These are phyloP conservation scores for Pythium aristosporum DNA, from an alignment of 352 stramenopile genomes.

Conservation along the genomic window DNA sequence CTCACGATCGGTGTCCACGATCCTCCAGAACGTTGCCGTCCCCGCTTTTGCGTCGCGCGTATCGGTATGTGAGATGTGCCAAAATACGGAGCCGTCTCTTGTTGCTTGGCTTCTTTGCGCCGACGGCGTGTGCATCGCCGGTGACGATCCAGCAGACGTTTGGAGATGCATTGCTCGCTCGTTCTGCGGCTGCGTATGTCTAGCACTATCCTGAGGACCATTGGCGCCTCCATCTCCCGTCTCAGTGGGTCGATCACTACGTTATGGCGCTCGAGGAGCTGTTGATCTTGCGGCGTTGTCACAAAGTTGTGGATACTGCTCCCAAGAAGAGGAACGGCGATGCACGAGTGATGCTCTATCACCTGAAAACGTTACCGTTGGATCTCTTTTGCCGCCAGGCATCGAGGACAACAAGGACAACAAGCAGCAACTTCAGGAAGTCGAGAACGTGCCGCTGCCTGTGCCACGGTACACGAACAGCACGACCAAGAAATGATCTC, in stretches of 20 bases:
- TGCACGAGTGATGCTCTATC: constrained; percentile 6
- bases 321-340: constrained; percentile 30
- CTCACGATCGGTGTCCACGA: neutral
- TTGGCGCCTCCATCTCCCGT: constrained; percentile 22
- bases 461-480: constrained; percentile 96
- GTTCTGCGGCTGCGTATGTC: constrained; percentile 11
- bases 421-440: constrained; percentile 93
- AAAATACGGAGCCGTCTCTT: neutral
- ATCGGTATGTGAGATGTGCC: constrained; percentile 12
- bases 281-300: constrained; percentile 41
- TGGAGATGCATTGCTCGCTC: constrained; percentile 4
- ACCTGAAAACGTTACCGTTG: constrained; percentile 11
- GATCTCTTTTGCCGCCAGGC: constrained; percentile 11
- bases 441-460: constrained; percentile 98
- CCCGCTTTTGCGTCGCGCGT: constrained; percentile 25
- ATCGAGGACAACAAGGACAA: constrained; percentile 94
- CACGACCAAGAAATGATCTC: constrained; percentile 94
- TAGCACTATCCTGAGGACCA: constrained; percentile 12
- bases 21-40: constrained; percentile 5
- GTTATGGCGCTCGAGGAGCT: constrained; percentile 40
- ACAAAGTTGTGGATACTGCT: neutral
- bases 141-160: constrained; percentile 1
- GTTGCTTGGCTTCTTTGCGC: constrained; percentile 5
- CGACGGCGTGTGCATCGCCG: neutral
- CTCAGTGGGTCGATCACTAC: constrained; percentile 47